phyloP scores from a whole-genome alignment of 192 early-diverging fungal genomes.

The Geranomyces variabilis region DNA sequence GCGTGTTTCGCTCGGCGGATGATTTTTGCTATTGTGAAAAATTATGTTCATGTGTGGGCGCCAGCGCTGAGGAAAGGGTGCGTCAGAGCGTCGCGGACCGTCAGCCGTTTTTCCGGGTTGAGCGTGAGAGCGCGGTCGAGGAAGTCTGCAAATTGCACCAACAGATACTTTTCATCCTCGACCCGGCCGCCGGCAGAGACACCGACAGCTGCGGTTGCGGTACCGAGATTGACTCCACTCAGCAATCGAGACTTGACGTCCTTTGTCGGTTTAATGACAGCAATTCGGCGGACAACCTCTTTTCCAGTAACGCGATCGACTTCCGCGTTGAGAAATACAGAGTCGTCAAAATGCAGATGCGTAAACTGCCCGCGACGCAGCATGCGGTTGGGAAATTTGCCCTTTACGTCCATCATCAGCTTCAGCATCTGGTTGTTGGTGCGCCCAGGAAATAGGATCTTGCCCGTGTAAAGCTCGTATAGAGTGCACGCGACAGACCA shows the following conservation, averaged over 20 bases:
- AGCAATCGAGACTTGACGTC: slow-evolving; percentile 75
- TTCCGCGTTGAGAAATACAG: slow-evolving; percentile 62
- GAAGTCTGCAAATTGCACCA: slow-evolving; percentile 77
- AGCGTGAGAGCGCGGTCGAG: slow-evolving; percentile 82
- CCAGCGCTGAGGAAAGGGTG: slow-evolving; percentile 74
- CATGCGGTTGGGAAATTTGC: slow-evolving; percentile 82
- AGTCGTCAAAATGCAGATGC: slow-evolving; percentile 81
- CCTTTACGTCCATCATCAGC: slow-evolving; percentile 92
- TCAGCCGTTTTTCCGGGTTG: slow-evolving; percentile 87
- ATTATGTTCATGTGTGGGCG: too few relatives aligned
- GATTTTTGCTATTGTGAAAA: too few relatives aligned
- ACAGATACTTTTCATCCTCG: slow-evolving; percentile 62
- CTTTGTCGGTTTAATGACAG: slow-evolving; percentile 65
- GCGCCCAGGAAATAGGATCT: slow-evolving; percentile 90
- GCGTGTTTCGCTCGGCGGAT: too few relatives aligned
- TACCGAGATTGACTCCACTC: slow-evolving; percentile 30
- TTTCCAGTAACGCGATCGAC: slow-evolving; percentile 64
- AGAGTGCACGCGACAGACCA: slow-evolving; percentile 95
- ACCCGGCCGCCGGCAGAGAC: slow-evolving; percentile 29
- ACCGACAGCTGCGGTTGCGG: neutral
- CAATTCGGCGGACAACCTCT: slow-evolving; percentile 71
- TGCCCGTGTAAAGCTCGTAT: slow-evolving; percentile 94
- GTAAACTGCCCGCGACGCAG: slow-evolving; percentile 82
- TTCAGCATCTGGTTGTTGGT: slow-evolving; percentile 97
- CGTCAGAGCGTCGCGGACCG: slow-evolving; percentile 79